phyloP scores from a whole-genome alignment of 1,139 yeast genomes.

The Geotrichum reessii region DNA sequence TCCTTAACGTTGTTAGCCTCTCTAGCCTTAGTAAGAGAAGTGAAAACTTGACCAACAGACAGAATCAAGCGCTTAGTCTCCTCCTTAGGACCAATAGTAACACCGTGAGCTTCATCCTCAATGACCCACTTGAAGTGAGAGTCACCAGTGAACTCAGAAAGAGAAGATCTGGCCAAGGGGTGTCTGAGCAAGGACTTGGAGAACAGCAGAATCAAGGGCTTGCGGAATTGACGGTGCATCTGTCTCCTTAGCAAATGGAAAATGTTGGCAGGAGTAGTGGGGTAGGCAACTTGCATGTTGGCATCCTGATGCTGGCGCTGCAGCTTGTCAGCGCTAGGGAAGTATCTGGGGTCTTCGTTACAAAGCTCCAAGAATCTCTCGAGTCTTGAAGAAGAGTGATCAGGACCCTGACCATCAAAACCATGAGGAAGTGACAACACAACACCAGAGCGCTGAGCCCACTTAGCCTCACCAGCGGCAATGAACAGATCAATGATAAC shows the following conservation, averaged over 20 bases:
- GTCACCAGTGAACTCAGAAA: conserved; percentile 83
- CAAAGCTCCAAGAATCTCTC: conserved; percentile 95
- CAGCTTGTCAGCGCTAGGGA: conserved; percentile 84
- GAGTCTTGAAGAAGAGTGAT: conserved; percentile 95
- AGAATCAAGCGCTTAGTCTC: conserved; percentile 85
- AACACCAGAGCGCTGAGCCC: conserved; percentile 98
- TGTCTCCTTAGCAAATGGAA: conserved; percentile 98
- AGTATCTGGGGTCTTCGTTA: conserved; percentile 90
- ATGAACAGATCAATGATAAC: conserved; percentile 95
- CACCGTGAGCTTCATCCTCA: conserved; percentile 82
- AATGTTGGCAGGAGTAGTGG: conserved; percentile 94
- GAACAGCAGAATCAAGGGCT: conserved; percentile 84
- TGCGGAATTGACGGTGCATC: conserved; percentile 98
- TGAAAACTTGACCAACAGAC: conserved; percentile 89
- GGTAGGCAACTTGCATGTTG: conserved; percentile 96
- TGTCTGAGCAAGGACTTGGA: conserved; percentile 94
- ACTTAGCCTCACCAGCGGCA: conserved; percentile 95
- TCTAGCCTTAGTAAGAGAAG: conserved; percentile 87
- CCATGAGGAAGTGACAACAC: conserved; percentile 97
- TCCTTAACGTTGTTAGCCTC: conserved; percentile 65
- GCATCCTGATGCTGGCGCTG: conserved; percentile 98
- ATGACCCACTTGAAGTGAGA: conserved; percentile 93
- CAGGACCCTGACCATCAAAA: conserved; percentile 99
- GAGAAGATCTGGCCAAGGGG: conserved; percentile 87
- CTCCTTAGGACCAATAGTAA: conserved; percentile 65